Conservation (phyloP, 139 green algal species). For the Volvox reticuliferus region DNA sequence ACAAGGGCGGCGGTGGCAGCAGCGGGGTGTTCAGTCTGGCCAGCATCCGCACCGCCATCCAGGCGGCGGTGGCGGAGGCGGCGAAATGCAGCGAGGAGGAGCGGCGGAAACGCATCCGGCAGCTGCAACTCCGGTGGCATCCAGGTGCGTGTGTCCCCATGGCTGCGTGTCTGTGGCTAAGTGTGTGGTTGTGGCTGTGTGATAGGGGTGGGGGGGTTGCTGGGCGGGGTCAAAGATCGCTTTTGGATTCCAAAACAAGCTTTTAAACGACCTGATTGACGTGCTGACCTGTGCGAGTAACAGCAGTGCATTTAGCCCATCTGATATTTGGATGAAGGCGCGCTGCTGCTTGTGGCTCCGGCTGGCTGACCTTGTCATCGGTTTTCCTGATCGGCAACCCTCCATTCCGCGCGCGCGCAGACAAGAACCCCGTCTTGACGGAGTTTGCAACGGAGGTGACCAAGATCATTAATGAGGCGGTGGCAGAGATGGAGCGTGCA, state of each 20-base stretch:
- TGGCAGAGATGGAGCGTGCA: constrained; percentile 44
- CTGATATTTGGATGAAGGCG: too few relatives aligned
- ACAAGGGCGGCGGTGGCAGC: not conserved
- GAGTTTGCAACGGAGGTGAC: constrained; percentile 71
- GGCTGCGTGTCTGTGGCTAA: too few relatives aligned
- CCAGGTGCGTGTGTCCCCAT: constrained; percentile 38
- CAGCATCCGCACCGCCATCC: constrained; percentile 44
- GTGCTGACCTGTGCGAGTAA: too few relatives aligned
- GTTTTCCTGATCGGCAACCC: too few relatives aligned
- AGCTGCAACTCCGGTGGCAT: constrained; percentile 65
- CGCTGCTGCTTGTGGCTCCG: too few relatives aligned
- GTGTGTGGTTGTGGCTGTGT: not conserved
- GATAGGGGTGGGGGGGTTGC: not conserved
- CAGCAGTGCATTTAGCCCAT: too few relatives aligned
- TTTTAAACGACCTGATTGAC: too few relatives aligned
- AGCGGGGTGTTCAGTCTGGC: constrained; percentile 48
- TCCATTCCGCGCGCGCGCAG: constrained; percentile 15
- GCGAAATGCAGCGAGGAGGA: constrained; percentile 50
- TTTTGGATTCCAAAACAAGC: too few relatives aligned
- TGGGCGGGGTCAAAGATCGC: too few relatives aligned
- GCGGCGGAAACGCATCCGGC: constrained; percentile 42
- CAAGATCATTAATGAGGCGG: constrained; percentile 72
- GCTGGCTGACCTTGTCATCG: too few relatives aligned
- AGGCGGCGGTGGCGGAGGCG: constrained; percentile 56
- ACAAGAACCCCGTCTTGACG: constrained; percentile 69